A percentile compares a stretch with the other conserved stretches of the same genome.
Conservation (phyloP, 176 grass and related monocot species). For the Carex myosuroides region DNA sequence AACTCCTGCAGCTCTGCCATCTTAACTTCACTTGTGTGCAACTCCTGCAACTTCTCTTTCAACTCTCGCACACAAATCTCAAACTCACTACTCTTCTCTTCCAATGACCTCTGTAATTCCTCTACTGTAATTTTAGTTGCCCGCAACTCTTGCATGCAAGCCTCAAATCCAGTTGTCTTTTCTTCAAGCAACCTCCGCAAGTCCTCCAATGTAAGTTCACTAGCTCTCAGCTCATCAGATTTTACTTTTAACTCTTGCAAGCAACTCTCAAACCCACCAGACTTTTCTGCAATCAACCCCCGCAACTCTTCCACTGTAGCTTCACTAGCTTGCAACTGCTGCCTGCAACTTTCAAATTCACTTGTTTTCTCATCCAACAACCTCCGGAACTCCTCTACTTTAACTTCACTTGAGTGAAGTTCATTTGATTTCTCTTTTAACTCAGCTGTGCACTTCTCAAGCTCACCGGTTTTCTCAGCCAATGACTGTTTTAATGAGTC, state of each 20-base stretch:
- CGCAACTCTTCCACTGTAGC: neutral
- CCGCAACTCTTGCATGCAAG: slow-evolving; percentile 9
- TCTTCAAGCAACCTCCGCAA: slow-evolving; percentile 5
- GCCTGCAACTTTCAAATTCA: slow-evolving; percentile 5
- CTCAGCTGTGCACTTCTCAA: slow-evolving; percentile 47
- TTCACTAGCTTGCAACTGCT: slow-evolving; percentile 13
- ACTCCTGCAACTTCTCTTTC: slow-evolving; percentile 9
- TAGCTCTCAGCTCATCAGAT: slow-evolving; percentile 50
- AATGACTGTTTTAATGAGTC: slow-evolving; percentile 85
- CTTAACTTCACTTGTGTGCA: neutral
- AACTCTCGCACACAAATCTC: neutral
- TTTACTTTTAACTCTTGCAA: slow-evolving; percentile 48
- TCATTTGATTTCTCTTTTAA: slow-evolving; percentile 63
- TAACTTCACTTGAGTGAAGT: slow-evolving; percentile 48
- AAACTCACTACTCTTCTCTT: slow-evolving; percentile 15
- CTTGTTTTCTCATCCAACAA: slow-evolving; percentile 46
- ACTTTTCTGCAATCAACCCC: slow-evolving; percentile 12
- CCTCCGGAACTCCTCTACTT: slow-evolving; percentile 21
- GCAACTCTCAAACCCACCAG: slow-evolving; percentile 43
- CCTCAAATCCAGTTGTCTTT: slow-evolving; percentile 7
- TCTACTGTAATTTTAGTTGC: slow-evolving; percentile 5
- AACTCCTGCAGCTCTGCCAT: slow-evolving; percentile 1
- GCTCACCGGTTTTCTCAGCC: slow-evolving; percentile 58
- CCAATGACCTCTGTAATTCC: neutral
- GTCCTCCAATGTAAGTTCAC: slow-evolving; percentile 22